Percentiles rank a stretch among this genome's conserved stretches.
Evolutionary conservation across 2,329 filamentous ascomycete genomes (phyloP).

Genomic region (Fusarium agapanthi): DNA sequence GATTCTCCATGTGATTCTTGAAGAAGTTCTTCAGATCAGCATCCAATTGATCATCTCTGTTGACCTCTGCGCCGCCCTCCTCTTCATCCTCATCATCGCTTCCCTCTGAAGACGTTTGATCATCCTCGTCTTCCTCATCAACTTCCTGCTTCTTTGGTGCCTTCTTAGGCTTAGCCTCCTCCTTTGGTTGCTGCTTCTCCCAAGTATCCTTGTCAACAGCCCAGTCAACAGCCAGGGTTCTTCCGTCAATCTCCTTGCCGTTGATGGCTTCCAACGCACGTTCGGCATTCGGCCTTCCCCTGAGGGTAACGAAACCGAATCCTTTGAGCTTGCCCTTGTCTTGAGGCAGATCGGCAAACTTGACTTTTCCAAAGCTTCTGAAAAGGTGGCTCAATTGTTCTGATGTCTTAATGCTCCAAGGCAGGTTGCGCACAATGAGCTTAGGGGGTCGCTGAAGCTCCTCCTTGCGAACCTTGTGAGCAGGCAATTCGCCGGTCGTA

Average conservation of each 20-base stretch:
- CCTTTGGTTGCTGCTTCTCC: slow-evolving; percentile 68
- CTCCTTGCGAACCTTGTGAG: slow-evolving; percentile 66
- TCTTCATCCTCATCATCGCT: slow-evolving; percentile 40
- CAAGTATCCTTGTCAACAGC: slow-evolving; percentile 91
- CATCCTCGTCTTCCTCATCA: slow-evolving; percentile 51
- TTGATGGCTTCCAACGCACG: slow-evolving; percentile 86
- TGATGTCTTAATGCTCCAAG: slow-evolving; percentile 91
- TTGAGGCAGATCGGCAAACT: slow-evolving; percentile 84
- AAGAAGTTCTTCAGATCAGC: slow-evolving; percentile 64
- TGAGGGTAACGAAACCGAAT: slow-evolving; percentile 91
- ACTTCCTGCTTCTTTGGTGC: slow-evolving; percentile 52
- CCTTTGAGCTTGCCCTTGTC: slow-evolving; percentile 79
- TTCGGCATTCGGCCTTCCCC: slow-evolving; percentile 90
- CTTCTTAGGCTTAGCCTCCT: slow-evolving; percentile 45
- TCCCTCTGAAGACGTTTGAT: slow-evolving; percentile 34
- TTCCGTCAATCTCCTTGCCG: slow-evolving; percentile 87
- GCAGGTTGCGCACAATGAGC: slow-evolving; percentile 90
- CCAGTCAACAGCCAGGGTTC: slow-evolving; percentile 93
- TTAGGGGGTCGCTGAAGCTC: slow-evolving; percentile 71
- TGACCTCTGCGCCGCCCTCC: slow-evolving; percentile 44
- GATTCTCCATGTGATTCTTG: slow-evolving; percentile 65
- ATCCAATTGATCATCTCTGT: slow-evolving; percentile 53
- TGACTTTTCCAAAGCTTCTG: slow-evolving; percentile 89
- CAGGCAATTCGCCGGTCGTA: slow-evolving; percentile 53
- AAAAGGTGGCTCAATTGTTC: slow-evolving; percentile 85